These are phyloP conservation scores for Lavandula angustifolia DNA, from an alignment of 257 asterid genomes.

Conservation along the genomic window DNA sequence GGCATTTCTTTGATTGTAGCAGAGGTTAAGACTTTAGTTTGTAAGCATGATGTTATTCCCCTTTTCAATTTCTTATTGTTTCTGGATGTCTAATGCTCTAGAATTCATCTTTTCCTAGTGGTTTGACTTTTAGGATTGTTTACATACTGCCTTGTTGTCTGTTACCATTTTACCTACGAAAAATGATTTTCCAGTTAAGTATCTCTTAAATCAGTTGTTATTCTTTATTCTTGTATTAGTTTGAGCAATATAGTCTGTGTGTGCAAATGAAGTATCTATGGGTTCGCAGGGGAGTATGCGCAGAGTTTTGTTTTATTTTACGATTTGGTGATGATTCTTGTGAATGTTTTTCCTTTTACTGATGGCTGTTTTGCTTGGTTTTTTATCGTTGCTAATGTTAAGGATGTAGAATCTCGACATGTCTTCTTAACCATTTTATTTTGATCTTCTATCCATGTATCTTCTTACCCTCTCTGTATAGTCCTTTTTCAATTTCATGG, in stretches of 20 bases:
- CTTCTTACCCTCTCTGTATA: not conserved
- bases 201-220: not conserved
- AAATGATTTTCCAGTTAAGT: not conserved
- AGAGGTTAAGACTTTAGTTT: not conserved
- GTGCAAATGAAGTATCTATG: slow-evolving; percentile 2
- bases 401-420: not conserved
- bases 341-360: not conserved
- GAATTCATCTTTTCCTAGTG: not conserved
- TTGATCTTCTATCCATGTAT: not conserved
- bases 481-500: not conserved
- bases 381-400: slow-evolving; percentile 9
- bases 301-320: slow-evolving; percentile 4
- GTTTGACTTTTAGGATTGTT: not conserved
- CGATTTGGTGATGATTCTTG: not conserved
- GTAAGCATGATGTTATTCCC: not conserved
- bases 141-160: not conserved
- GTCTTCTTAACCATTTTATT: not conserved
- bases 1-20: not conserved
- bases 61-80: not conserved
- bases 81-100: slow-evolving; percentile 7
- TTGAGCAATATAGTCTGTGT: not conserved
- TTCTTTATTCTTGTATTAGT: not conserved
- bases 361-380: slow-evolving; percentile 21
- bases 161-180: slow-evolving; percentile 1
- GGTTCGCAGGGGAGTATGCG: slow-evolving; percentile 9